Conservation (phyloP, 495 filamentous ascomycete genomes). For the Umbilicaria muhlenbergii region DNA sequence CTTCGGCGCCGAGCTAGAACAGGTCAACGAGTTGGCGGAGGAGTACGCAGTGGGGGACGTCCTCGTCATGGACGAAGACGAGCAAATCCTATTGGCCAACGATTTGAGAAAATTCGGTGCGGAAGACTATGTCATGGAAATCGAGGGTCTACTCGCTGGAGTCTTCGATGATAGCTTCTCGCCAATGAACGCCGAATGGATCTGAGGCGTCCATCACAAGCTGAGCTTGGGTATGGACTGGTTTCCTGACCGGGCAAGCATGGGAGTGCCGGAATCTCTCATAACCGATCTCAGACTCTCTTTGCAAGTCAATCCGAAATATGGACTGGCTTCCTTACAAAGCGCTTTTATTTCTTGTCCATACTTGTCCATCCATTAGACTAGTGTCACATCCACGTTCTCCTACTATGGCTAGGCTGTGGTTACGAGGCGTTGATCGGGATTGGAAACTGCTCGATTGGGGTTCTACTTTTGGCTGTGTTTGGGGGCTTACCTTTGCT, state of each 20-base stretch:
- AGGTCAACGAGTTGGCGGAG: conserved; percentile 58
- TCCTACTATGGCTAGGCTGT: too few species aligned
- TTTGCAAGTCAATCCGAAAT: too few species aligned
- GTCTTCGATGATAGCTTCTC: conserved; percentile 31
- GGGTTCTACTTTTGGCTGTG: neutral
- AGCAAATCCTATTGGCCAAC: conserved; percentile 42
- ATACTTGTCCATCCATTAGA: too few species aligned
- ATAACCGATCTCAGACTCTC: too few species aligned
- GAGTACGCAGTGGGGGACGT: conserved; percentile 54
- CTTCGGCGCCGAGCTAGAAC: conserved; percentile 34
- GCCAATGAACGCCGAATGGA: conserved; percentile 25
- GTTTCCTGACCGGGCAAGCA: too few species aligned
- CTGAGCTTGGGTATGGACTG: too few species aligned
- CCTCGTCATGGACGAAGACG: conserved; percentile 48
- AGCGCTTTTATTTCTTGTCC: too few species aligned
- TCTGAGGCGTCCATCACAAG: conserved; percentile 15
- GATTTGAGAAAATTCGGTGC: conserved; percentile 63
- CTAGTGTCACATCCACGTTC: too few species aligned
- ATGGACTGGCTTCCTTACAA: too few species aligned
- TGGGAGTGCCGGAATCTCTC: too few species aligned
- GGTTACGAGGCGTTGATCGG: too few species aligned
- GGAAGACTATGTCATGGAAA: conserved; percentile 72
- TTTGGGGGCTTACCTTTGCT: conserved; percentile 1
- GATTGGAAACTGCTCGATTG: too few species aligned
- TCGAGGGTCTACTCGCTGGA: conserved; percentile 49